A percentile compares a stretch with the other conserved stretches of the same genome.
Conservation (phyloP, 2,329 filamentous ascomycete species). For the Fusarium verticillioides region DNA sequence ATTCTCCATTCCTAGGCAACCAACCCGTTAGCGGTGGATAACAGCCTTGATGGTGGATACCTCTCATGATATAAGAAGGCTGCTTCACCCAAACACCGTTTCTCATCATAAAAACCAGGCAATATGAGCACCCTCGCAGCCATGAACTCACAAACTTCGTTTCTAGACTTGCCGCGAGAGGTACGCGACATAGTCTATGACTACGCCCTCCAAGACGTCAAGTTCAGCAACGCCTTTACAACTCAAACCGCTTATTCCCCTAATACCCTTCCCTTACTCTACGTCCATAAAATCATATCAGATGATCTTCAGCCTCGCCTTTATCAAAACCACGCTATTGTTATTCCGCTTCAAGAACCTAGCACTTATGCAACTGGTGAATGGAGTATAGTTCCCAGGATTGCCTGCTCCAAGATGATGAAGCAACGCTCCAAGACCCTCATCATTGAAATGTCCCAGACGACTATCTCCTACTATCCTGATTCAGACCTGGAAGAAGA, state of each 20-base stretch:
- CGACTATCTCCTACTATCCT: fast-evolving
- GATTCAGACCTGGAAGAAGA: background rate
- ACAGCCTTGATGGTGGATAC: background rate
- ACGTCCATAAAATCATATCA: background rate
- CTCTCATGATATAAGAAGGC: background rate
- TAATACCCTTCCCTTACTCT: background rate
- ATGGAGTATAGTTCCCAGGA: background rate
- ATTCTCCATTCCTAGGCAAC: background rate
- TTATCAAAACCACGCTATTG: background rate
- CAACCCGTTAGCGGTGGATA: background rate
- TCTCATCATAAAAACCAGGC: fast-evolving
- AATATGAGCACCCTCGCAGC: fast-evolving
- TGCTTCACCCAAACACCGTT: too few species aligned
- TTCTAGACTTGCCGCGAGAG: background rate
- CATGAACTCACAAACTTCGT: background rate
- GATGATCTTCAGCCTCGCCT: background rate
- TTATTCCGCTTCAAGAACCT: background rate
- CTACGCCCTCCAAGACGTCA: background rate
- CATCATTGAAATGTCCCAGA: background rate
- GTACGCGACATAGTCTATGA: background rate
- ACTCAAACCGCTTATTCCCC: background rate
- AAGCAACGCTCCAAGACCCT: background rate
- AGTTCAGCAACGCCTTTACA: background rate
- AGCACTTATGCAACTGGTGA: background rate
- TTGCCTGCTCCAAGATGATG: background rate